Evolutionary conservation across 1,284 basidiomycete species (phyloP).

Genomic region (Sanguinoderma infundibulare): DNA sequence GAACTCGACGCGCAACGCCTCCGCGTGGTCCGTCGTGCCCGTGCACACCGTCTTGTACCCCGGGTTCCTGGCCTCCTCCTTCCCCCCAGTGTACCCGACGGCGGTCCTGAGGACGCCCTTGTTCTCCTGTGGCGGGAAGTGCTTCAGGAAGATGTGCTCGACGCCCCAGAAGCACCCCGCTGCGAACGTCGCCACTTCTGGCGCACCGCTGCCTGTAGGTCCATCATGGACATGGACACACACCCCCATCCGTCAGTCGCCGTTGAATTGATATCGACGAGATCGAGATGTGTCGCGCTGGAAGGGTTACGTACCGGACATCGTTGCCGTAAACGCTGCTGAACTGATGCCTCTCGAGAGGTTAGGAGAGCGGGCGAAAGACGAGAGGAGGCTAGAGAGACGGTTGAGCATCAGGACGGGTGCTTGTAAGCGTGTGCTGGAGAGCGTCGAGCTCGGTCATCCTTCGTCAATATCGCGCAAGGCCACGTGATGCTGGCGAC

Average conservation of each 20-base stretch:
- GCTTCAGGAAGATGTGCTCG: constrained; percentile 86
- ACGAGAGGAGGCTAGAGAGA: constrained; percentile 19
- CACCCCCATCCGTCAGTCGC: not conserved
- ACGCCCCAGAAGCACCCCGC: constrained; percentile 81
- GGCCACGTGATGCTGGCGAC: constrained; percentile 15
- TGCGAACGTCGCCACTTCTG: constrained; percentile 80
- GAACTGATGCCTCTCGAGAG: constrained; percentile 21
- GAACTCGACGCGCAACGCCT: constrained; percentile 87
- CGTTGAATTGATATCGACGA: constrained; percentile 8
- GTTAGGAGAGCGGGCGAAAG: constrained; percentile 10
- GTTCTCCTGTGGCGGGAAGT: constrained; percentile 70
- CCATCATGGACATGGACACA: not conserved
- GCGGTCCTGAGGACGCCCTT: constrained; percentile 73
- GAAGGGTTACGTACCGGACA: constrained; percentile 21
- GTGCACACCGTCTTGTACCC: constrained; percentile 81
- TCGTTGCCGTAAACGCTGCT: constrained; percentile 12
- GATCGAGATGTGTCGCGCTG: not conserved
- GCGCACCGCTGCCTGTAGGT: constrained; percentile 22
- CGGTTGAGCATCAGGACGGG: constrained; percentile 23
- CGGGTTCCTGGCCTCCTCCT: constrained; percentile 56
- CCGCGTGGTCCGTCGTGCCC: constrained; percentile 88
- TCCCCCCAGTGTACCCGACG: constrained; percentile 86
- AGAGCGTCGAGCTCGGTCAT: constrained; percentile 11
- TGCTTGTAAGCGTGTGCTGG: no score
- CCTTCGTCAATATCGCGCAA: constrained; percentile 21